These are phyloP conservation scores for Oryza meridionalis DNA, from an alignment of 176 grass and related monocot species.

Conservation along the genomic window DNA sequence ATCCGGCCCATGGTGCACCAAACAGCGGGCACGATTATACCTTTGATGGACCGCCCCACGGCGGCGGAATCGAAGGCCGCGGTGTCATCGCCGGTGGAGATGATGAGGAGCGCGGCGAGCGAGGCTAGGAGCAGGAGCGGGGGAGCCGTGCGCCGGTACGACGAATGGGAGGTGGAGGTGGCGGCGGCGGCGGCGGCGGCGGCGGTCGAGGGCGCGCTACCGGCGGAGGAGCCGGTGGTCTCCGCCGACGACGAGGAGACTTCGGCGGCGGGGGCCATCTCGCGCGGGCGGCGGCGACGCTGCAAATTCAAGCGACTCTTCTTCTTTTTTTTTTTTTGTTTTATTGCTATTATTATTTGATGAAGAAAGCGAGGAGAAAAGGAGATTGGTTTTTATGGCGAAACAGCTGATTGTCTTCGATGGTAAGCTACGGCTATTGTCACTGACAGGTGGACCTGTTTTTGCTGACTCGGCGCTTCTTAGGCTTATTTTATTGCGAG, in stretches of 20 bases:
- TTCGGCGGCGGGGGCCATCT: conserved; percentile 35
- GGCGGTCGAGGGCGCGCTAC: background rate
- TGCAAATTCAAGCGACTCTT: background rate
- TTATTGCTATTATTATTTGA: background rate
- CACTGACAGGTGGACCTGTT: background rate
- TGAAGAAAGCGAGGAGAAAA: background rate
- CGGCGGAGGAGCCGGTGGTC: conserved; percentile 10
- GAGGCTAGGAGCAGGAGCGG: conserved; percentile 53
- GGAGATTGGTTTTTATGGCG: background rate
- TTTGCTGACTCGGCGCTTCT: background rate
- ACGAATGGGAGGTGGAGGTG: background rate
- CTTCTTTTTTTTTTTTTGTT: background rate
- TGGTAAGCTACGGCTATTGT: background rate
- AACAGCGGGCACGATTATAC: background rate
- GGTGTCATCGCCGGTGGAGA: conserved; percentile 48
- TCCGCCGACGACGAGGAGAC: conserved; percentile 16
- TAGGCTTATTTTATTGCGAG: no score
- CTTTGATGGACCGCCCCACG: conserved; percentile 33
- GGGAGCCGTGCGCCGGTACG: conserved; percentile 34
- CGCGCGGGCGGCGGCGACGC: conserved; percentile 36
- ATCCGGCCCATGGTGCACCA: background rate
- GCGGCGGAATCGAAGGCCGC: background rate
- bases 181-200: conserved; percentile 14
- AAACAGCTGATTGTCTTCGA: background rate
- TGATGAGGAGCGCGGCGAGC: conserved; percentile 52